These are phyloP conservation scores for Chrysoporthe deuterocubensis DNA, from an alignment of 2,329 filamentous ascomycete genomes.

Conservation along the genomic window DNA sequence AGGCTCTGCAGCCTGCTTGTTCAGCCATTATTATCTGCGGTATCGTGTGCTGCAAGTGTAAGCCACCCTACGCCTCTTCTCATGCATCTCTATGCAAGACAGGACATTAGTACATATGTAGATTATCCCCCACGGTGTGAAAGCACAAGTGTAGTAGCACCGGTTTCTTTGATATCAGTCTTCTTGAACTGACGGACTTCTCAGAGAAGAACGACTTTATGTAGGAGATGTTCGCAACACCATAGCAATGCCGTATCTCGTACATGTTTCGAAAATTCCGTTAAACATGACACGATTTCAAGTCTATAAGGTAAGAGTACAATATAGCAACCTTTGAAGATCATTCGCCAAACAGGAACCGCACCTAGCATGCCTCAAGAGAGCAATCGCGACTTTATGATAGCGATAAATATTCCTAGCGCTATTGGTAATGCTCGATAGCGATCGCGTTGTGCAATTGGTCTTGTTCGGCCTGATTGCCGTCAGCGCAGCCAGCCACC, in stretches of 20 bases:
- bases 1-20: not conserved
- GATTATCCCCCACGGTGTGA: no score
- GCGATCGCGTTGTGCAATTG: constrained; percentile 3
- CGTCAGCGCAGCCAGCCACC: not conserved
- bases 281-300: no score
- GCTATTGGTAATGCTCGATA: constrained; percentile 8
- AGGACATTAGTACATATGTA: not conserved
- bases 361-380: no score
- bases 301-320: no score
- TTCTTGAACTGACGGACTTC: no score
- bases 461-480: constrained; percentile 10
- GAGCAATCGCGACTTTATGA: not conserved
- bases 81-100: not conserved
- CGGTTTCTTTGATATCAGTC: not conserved
- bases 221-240: no score
- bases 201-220: no score
- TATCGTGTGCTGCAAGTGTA: not conserved
- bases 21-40: not conserved
- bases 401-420: not conserved
- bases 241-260: no score
- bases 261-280: no score
- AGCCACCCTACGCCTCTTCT: not conserved
- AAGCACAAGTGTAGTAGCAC: not conserved
- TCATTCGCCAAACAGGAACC: no score
- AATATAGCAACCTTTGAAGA: no score